phyloP scores from a whole-genome alignment of 2,329 filamentous ascomycete species.

The Bipolaris bicolor region DNA sequence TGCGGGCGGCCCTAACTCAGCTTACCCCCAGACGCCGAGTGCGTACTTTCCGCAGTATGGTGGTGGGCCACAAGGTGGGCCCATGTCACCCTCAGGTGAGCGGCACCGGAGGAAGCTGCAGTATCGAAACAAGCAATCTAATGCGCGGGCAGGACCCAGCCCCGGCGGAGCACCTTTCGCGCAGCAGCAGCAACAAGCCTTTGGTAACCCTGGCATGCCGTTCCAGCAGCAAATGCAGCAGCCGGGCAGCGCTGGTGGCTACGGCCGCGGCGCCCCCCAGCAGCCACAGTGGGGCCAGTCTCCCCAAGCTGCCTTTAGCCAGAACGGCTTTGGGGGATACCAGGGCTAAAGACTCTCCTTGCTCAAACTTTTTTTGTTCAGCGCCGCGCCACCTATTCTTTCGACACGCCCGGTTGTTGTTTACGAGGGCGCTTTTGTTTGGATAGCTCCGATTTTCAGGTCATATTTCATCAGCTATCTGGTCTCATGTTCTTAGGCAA shows the following conservation, averaged over 20 bases:
- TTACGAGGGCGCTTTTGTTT: slow-evolving; percentile 43
- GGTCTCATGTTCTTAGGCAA: slow-evolving; percentile 39
- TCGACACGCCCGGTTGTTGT: slow-evolving; percentile 45
- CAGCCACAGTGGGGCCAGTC: slow-evolving; percentile 62
- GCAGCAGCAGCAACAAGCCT: slow-evolving; percentile 59
- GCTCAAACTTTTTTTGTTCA: slow-evolving; percentile 33
- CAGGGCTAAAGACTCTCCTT: slow-evolving; percentile 56
- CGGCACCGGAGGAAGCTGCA: slow-evolving; percentile 44
- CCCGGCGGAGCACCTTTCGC: slow-evolving; percentile 68
- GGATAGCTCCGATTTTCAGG: slow-evolving; percentile 45
- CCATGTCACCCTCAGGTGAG: slow-evolving; percentile 66
- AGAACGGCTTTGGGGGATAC: slow-evolving; percentile 65
- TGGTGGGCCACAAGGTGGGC: slow-evolving; percentile 62
- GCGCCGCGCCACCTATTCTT: slow-evolving; percentile 39
- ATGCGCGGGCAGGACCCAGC: slow-evolving; percentile 57
- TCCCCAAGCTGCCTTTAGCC: slow-evolving; percentile 53
- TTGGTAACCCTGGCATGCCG: slow-evolving; percentile 64
- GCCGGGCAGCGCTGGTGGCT: slow-evolving; percentile 76
- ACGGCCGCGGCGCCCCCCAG: slow-evolving; percentile 73
- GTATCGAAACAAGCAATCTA: slow-evolving; percentile 47
- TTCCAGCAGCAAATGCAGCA: slow-evolving; percentile 55
- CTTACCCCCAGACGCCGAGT: slow-evolving; percentile 78
- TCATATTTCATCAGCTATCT: slow-evolving; percentile 40
- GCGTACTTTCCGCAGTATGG: slow-evolving; percentile 94
- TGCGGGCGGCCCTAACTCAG: slow-evolving; percentile 72